Evolutionary conservation across 306 rosid species (phyloP), one percentile per base, ranked within the genome.

Genomic region (Datisca glomerata): DNA sequence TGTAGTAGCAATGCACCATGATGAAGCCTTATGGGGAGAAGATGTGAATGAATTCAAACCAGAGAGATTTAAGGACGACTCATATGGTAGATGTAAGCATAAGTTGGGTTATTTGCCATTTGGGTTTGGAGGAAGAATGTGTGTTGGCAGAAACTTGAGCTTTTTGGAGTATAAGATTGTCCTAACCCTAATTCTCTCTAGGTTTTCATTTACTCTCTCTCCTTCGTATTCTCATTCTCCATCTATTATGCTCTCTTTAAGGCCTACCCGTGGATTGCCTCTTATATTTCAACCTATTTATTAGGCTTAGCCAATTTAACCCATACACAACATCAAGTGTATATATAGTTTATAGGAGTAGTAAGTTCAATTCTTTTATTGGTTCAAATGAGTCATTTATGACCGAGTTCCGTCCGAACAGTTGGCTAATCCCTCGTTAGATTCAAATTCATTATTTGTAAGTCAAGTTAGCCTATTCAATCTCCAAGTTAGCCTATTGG

Each of bases 121-220:
- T 48, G 96, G 96, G 5, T 79, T 86, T 51, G 96, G 96, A 51
- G 96, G 94, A 2, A 75, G 96, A 23, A 69, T 70, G 69, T 86
- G 94, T 60, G 66, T 86, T 9, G 96, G 96, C 2, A 68, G 84
- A 51, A 86, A 78, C 81, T 64, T 86, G 66, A 63, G 66, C 18
- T 55, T 76, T 15, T 53, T 75, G 86, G 96, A 86, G 78, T 81
- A 81, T 6, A 81, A 73, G 79, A 63, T 86, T 22, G 80, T 79
- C 21, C 53, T 86, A 40, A 66, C 78, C 22, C 55, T 73, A 11
- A 75, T 81, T 17, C 77, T 86, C 11, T 62, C 96, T 51, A 78
- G 65, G 51, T 86, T 86, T 79, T 78, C 70, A 12, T 67, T 86
- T 14, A 59, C 66, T 2, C 43, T 78, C 12, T 73, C 91, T 3